Percentiles rank a stretch among this genome's conserved stretches.
Evolutionary conservation across 371 early-diverging fungal species (phyloP).

Genomic region (Dichotomocladium elegans): DNA sequence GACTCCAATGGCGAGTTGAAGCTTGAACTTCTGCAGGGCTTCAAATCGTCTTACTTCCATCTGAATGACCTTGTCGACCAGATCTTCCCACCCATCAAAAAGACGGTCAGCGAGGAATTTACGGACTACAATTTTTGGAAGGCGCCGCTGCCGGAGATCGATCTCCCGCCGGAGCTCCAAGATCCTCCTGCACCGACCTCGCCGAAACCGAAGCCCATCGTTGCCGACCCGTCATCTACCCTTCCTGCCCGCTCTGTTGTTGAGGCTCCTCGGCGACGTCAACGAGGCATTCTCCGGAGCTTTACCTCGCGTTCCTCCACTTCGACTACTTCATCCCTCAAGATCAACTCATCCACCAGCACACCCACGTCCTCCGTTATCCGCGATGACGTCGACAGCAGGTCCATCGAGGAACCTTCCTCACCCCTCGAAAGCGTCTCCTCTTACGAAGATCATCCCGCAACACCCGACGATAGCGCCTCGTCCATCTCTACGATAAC

Average conservation of each 20-base stretch:
- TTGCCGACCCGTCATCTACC: slow-evolving; percentile 30
- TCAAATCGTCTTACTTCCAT: slow-evolving; percentile 79
- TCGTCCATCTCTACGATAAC: too few relatives aligned
- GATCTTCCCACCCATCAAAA: slow-evolving; percentile 78
- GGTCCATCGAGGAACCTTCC: slow-evolving; percentile 4
- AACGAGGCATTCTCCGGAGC: slow-evolving; percentile 32
- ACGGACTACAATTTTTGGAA: slow-evolving; percentile 88
- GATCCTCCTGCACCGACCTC: slow-evolving; percentile 9
- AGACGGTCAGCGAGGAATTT: slow-evolving; percentile 56
- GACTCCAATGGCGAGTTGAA: slow-evolving; percentile 87
- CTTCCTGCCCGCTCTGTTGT: slow-evolving; percentile 22
- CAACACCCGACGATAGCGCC: slow-evolving; percentile 1
- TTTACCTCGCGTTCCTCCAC: slow-evolving; percentile 27
- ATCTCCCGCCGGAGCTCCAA: slow-evolving; percentile 34
- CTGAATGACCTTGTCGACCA: slow-evolving; percentile 92
- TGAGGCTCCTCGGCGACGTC: slow-evolving; percentile 7
- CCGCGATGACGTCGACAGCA: not conserved
- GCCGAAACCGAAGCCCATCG: slow-evolving; percentile 39
- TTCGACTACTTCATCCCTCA: not conserved
- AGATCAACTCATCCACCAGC: slow-evolving; percentile 11
- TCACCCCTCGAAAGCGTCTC: slow-evolving; percentile 7
- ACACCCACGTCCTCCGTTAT: slow-evolving; percentile 5
- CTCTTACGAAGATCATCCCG: slow-evolving; percentile 2
- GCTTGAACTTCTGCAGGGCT: slow-evolving; percentile 79
- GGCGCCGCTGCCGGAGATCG: slow-evolving; percentile 41